Conservation (phyloP, 768 basidiomycete species). For the Suillus subluteus region DNA sequence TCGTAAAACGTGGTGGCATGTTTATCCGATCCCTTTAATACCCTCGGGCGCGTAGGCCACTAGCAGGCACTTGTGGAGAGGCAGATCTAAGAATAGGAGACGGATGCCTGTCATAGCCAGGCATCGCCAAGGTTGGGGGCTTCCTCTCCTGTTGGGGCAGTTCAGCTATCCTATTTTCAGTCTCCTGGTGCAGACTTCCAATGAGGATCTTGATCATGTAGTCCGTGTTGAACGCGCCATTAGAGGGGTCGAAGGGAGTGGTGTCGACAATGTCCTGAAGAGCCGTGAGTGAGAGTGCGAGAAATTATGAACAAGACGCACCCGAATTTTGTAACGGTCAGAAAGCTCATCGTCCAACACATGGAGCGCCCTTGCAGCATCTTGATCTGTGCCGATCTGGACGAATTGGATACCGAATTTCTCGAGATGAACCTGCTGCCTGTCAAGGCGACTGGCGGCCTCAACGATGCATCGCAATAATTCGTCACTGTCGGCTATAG, state of each 20-base stretch:
- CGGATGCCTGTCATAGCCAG: slow-evolving; percentile 2
- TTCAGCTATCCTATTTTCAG: slow-evolving; percentile 18
- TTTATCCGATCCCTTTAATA: background rate
- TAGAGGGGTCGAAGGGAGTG: slow-evolving; percentile 39
- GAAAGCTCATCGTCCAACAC: slow-evolving; percentile 43
- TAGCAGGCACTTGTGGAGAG: background rate
- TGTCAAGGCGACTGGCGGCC: slow-evolving; percentile 44
- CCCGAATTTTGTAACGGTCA: slow-evolving; percentile 34
- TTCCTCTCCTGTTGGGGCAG: slow-evolving; percentile 19
- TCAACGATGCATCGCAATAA: slow-evolving; percentile 37
- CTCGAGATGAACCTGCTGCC: slow-evolving; percentile 34
- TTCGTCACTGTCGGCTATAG: slow-evolving; percentile 29
- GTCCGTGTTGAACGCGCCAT: slow-evolving; percentile 36
- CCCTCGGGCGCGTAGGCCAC: slow-evolving; percentile 1
- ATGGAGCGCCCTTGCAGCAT: slow-evolving; percentile 42
- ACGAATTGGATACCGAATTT: slow-evolving; percentile 51
- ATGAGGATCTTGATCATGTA: slow-evolving; percentile 40
- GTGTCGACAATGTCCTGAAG: slow-evolving; percentile 51
- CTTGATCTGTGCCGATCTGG: slow-evolving; percentile 45
- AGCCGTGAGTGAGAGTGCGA: slow-evolving; percentile 5
- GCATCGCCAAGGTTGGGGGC: background rate
- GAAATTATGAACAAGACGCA: slow-evolving; percentile 9
- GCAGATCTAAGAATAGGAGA: background rate
- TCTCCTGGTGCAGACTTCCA: slow-evolving; percentile 26
- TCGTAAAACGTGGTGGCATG: background rate